Evolutionary conservation across 495 filamentous ascomycete species (phyloP).

Genomic region (Penicillium pancosmium): DNA sequence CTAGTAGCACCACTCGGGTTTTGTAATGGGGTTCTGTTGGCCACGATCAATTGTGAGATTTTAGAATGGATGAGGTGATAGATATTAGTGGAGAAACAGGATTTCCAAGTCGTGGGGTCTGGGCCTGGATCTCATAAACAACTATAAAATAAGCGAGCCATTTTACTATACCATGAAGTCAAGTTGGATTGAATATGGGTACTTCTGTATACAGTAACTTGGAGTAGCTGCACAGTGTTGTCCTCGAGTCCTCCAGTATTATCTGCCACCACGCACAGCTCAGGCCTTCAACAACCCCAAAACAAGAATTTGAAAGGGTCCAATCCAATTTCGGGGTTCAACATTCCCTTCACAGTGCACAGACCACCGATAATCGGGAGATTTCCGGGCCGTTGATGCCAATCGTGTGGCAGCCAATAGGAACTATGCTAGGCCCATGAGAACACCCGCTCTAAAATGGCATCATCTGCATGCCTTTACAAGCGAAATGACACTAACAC

Average conservation of each 20-base stretch:
- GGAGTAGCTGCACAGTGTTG: too few species aligned
- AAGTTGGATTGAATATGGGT: too few species aligned
- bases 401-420: background rate
- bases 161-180: too few species aligned
- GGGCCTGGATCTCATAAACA: background rate
- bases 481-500: background rate
- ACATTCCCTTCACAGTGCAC: background rate
- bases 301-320: too few species aligned
- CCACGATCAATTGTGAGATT: background rate
- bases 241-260: too few species aligned
- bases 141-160: background rate
- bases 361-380: background rate
- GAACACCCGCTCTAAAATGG: constrained; percentile 2
- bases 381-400: constrained; percentile 2
- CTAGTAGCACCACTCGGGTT: too few species aligned
- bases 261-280: too few species aligned
- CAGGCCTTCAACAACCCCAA: too few species aligned
- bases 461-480: constrained; percentile 3
- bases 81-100: background rate
- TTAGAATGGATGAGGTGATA: constrained; percentile 1
- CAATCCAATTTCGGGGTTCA: too few species aligned
- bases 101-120: background rate
- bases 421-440: background rate
- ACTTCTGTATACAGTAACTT: too few species aligned
- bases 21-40: background rate